Conservation (phyloP, 2,329 filamentous ascomycete species). For the Emydomyces testavorans region DNA sequence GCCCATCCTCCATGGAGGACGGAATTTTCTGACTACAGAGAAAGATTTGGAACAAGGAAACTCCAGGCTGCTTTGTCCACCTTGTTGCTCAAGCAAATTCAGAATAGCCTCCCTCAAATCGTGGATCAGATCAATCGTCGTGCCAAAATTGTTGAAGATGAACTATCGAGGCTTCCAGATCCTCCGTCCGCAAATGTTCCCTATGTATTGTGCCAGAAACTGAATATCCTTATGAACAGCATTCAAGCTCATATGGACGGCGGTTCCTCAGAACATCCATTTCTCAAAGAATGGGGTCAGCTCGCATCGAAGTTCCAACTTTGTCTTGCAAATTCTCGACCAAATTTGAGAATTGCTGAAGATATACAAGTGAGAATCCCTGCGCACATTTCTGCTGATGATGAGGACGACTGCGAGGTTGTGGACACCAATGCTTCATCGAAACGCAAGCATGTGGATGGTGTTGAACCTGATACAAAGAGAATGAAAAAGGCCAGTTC, state of each 20-base stretch:
- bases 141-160: slow-evolving; percentile 41
- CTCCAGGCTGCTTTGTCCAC: slow-evolving; percentile 41
- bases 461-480: slow-evolving; percentile 6
- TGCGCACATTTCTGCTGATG: background rate
- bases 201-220: slow-evolving; percentile 50
- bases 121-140: slow-evolving; percentile 36
- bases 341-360: slow-evolving; percentile 25
- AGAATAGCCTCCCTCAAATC: slow-evolving; percentile 26
- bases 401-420: slow-evolving; percentile 12
- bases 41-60: slow-evolving; percentile 43
- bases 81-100: slow-evolving; percentile 40
- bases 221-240: slow-evolving; percentile 46
- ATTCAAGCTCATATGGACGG: slow-evolving; percentile 47
- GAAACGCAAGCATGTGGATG: slow-evolving; percentile 11
- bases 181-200: slow-evolving; percentile 54
- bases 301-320: slow-evolving; percentile 44
- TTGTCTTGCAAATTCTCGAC: slow-evolving; percentile 37
- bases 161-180: slow-evolving; percentile 53
- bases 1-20: slow-evolving; percentile 36
- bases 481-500: slow-evolving; percentile 2
- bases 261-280: slow-evolving; percentile 30
- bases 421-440: slow-evolving; percentile 1
- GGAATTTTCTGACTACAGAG: slow-evolving; percentile 28
- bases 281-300: slow-evolving; percentile 35
- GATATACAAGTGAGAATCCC: slow-evolving; percentile 2